Conservation (phyloP, 768 basidiomycete species). For the Pisolithus microcarpus region DNA sequence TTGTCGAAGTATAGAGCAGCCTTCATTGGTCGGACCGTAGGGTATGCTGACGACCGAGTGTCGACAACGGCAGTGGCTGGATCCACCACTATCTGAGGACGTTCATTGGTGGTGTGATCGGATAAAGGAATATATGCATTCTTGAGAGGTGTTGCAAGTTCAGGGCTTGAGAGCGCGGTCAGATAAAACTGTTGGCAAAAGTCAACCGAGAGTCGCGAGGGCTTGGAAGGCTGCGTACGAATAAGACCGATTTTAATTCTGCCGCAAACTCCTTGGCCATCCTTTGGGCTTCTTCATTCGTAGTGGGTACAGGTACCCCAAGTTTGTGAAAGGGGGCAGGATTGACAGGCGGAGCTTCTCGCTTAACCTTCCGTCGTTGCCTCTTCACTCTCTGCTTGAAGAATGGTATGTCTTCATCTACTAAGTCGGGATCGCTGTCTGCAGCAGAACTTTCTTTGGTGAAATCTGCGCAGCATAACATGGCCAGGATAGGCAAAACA, state of each 20-base stretch:
- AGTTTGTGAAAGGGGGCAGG: slow-evolving; percentile 24
- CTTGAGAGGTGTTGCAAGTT: slow-evolving; percentile 6
- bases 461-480: slow-evolving; percentile 14
- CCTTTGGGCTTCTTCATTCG: slow-evolving; percentile 10
- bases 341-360: slow-evolving; percentile 15
- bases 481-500: slow-evolving; percentile 13
- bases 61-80: slow-evolving; percentile 1
- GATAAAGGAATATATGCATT: slow-evolving; percentile 6
- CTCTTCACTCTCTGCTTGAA: slow-evolving; percentile 24
- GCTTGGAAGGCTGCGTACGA: slow-evolving; percentile 14
- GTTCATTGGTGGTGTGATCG: neutral
- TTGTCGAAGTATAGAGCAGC: slow-evolving; percentile 55
- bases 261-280: slow-evolving; percentile 13
- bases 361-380: slow-evolving; percentile 12
- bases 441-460: neutral
- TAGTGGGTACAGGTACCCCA: slow-evolving; percentile 20
- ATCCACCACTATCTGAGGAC: neutral
- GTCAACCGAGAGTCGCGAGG: too few relatives aligned
- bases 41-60: slow-evolving; percentile 28
- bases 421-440: neutral
- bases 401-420: slow-evolving; percentile 5
- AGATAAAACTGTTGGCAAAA: slow-evolving; percentile 18
- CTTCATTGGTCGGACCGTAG: slow-evolving; percentile 50
- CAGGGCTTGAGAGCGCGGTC: slow-evolving; percentile 13
- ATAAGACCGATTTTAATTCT: slow-evolving; percentile 21